Percentiles rank a stretch among this genome's conserved stretches.
Evolutionary conservation across 768 basidiomycete genomes (phyloP).

Genomic region (Phaeolepiota aurea): DNA sequence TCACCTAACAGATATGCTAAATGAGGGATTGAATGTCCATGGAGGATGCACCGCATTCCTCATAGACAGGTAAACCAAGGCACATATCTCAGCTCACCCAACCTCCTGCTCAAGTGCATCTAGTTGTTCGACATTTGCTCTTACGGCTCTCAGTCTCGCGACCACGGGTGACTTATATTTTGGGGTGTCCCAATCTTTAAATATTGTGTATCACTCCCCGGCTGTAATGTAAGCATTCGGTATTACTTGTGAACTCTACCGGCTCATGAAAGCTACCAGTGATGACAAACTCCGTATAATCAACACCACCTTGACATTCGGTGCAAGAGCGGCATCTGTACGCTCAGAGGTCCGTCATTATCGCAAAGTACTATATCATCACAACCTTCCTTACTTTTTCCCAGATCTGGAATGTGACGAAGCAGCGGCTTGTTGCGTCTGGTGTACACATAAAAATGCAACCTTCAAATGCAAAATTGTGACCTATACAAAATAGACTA

Average conservation of each 20-base stretch:
- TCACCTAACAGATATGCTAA: constrained; percentile 41
- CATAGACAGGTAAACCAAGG: constrained; percentile 41
- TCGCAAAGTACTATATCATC: not conserved
- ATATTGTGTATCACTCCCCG: constrained; percentile 50
- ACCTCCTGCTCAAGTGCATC: not conserved
- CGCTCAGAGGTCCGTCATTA: constrained; percentile 35
- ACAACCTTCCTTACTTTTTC: not conserved
- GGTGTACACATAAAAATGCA: constrained; percentile 50
- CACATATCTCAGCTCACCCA: no score
- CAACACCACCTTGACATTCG: constrained; percentile 41
- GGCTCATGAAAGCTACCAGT: constrained; percentile 16
- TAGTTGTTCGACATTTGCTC: constrained; percentile 44
- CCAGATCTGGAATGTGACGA: constrained; percentile 51
- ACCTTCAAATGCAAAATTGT: no score
- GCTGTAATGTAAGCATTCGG: constrained; percentile 31
- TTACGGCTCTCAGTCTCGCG: constrained; percentile 24
- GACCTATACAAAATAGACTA: no score
- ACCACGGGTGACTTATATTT: constrained; percentile 12
- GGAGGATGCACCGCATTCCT: constrained; percentile 49
- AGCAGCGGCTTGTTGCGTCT: constrained; percentile 43
- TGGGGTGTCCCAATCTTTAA: constrained; percentile 44
- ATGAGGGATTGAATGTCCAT: constrained; percentile 36
- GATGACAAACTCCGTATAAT: constrained; percentile 44
- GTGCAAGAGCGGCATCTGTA: constrained; percentile 36
- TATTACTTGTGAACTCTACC: not conserved